phyloP scores from a whole-genome alignment of 768 basidiomycete genomes.

The Tylopilus balloui region DNA sequence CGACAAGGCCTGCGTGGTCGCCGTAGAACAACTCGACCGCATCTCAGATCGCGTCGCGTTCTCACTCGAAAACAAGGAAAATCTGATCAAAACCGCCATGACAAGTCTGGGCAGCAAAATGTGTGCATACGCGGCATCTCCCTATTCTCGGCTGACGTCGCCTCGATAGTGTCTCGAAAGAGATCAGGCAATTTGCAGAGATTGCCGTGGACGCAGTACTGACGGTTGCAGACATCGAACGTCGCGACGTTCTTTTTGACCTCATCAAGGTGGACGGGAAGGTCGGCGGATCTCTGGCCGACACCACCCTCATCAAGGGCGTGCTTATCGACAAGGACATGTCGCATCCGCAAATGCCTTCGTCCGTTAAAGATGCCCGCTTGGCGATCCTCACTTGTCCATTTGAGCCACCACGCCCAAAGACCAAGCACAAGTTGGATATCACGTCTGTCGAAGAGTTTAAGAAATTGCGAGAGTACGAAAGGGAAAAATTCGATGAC shows the following conservation, averaged over 20 bases:
- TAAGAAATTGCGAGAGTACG: conserved; percentile 90
- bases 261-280: conserved; percentile 99
- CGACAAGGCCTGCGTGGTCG: conserved; percentile 88
- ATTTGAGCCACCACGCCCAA: conserved; percentile 97
- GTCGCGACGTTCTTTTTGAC: conserved; percentile 94
- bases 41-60: conserved; percentile 91
- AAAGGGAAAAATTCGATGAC: conserved; percentile 91
- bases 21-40: conserved; percentile 83
- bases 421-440: conserved; percentile 98
- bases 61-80: conserved; percentile 74
- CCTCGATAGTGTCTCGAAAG: conserved; percentile 83
- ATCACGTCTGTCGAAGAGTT: conserved; percentile 96
- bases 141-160: conserved; percentile 3
- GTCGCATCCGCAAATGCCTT: conserved; percentile 99
- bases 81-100: conserved; percentile 91
- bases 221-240: conserved; percentile 89
- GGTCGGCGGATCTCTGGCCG: conserved; percentile 94
- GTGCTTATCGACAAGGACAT: conserved; percentile 99
- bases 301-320: conserved; percentile 92
- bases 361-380: conserved; percentile 78
- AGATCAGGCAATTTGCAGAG: conserved; percentile 90
- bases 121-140: conserved; percentile 38
- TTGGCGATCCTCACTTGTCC: conserved; percentile 98
- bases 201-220: conserved; percentile 98
- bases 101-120: conserved; percentile 98